Base-by-base conservation (phyloP, 1,284 basidiomycete genomes). In the Cystobasidiaceae sp. region DNA sequence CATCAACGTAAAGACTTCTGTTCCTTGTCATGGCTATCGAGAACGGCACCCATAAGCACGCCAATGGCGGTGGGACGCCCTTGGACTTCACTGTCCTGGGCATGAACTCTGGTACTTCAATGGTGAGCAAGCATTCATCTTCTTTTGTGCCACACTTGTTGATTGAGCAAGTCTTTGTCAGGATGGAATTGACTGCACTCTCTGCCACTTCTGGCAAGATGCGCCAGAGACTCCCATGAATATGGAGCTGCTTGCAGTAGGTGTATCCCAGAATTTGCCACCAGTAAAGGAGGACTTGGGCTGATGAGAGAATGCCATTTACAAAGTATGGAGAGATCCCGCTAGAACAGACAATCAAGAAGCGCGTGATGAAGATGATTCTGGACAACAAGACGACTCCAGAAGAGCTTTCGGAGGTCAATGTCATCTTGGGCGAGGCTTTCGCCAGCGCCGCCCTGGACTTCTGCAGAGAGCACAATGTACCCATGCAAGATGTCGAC, bases 1-100 rank as follows among this genome's bases (percentile, higher is more conserved):
- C n/a, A n/a, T n/a, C n/a, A n/a, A n/a, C n/a, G n/a, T n/a, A n/a
- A n/a, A n/a, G n/a, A n/a, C n/a, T n/a, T n/a, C n/a, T n/a, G n/a
- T n/a, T n/a, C n/a, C n/a, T n/a, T 23, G 25, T 6, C 43, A 44
- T 44, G 43, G 43, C 43, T 17, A 44, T 44, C 43, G 43, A 44
- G 15, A 44, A 44, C 23, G 52, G 52, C 21, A 55, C 48, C 8
- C n/a, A n/a, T n/a, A n/a, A n/a, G n/a, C n/a, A n/a, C n/a, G n/a
- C n/a, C n/a, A n/a, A n/a, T n/a, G n/a, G n/a, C n/a, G 46, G 51
- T 21, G 41, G 52, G 21, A 54, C 37, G 8, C 13, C 34, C 21
- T 59, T 71, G 41, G 70, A 72, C 65, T 69, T 71, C 27, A 71
- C 64, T 19, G 69, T 73, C 17, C 67, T 73, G 19, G 72, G 72